phyloP scores from a whole-genome alignment of 768 basidiomycete species.

The Amanita polypyramis region DNA sequence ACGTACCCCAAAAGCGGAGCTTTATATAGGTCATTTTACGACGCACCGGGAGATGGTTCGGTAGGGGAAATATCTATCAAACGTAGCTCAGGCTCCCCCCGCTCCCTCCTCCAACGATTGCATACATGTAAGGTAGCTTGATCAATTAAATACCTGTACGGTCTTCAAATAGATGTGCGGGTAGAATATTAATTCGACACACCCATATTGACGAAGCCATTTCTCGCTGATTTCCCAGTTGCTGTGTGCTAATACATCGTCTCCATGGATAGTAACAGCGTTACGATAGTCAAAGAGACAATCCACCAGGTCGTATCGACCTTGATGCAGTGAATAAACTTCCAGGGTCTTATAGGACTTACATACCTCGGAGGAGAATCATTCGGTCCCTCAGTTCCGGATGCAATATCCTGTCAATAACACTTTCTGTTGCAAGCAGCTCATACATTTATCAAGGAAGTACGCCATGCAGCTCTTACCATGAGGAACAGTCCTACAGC shows the following conservation, averaged over 20 bases:
- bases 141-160: constrained; percentile 67
- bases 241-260: constrained; percentile 80
- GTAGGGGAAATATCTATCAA: constrained; percentile 14
- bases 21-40: neutral
- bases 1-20: neutral
- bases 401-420: constrained; percentile 86
- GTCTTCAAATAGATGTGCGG: neutral
- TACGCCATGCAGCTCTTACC: constrained; percentile 30
- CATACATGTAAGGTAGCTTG: constrained; percentile 54
- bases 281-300: constrained; percentile 65
- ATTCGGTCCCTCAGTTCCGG: constrained; percentile 86
- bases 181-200: constrained; percentile 14
- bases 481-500: constrained; percentile 67
- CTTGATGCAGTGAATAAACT: constrained; percentile 25
- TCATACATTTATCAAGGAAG: constrained; percentile 7
- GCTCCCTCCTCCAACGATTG: constrained; percentile 84
- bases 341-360: neutral
- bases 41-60: constrained; percentile 7
- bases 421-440: constrained; percentile 47
- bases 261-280: constrained; percentile 72
- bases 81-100: constrained; percentile 68
- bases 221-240: constrained; percentile 87
- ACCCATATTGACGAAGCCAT: constrained; percentile 83
- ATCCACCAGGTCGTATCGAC: constrained; percentile 71
- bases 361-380: constrained; percentile 74